phyloP scores from a whole-genome alignment of 305 asterid species.

The Salvia sclarea region DNA sequence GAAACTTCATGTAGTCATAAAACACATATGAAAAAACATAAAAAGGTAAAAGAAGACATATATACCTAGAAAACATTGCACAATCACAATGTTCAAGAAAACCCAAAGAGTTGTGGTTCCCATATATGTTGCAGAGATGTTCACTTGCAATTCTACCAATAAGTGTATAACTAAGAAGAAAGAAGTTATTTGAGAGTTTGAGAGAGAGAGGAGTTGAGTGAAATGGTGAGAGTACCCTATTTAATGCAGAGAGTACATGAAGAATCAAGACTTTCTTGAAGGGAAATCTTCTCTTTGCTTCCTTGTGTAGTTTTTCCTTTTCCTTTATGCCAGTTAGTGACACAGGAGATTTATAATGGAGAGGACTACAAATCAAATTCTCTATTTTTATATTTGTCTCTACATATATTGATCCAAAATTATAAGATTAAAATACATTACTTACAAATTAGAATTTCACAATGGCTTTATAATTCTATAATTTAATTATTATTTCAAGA shows the following conservation, averaged over 20 bases:
- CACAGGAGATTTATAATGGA: background rate
- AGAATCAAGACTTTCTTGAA: slow-evolving; percentile 26
- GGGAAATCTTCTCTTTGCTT: slow-evolving; percentile 26
- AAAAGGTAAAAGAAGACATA: background rate
- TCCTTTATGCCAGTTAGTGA: slow-evolving; percentile 8
- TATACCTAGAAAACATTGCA: slow-evolving; percentile 25
- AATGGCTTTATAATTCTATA: too few relatives aligned
- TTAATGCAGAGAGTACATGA: slow-evolving; percentile 15
- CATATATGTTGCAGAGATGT: slow-evolving; percentile 20
- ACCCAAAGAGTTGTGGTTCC: background rate
- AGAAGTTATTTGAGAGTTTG: too few relatives aligned
- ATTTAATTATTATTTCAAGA: too few relatives aligned
- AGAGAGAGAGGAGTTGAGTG: background rate
- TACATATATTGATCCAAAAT: too few relatives aligned
- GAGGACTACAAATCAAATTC: background rate
- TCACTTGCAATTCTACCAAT: background rate
- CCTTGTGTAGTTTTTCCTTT: slow-evolving; percentile 17
- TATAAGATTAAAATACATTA: too few relatives aligned
- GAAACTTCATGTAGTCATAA: too few relatives aligned
- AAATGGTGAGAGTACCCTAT: background rate
- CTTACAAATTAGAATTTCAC: too few relatives aligned
- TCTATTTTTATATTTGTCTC: background rate
- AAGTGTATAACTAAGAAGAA: background rate
- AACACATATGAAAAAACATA: too few relatives aligned
- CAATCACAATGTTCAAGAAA: slow-evolving; percentile 3